Percentiles rank a stretch among this genome's conserved stretches.
These are phyloP conservation scores for Pezicula radicicola DNA, from an alignment of 2,329 filamentous ascomycete species.

Conservation along the genomic window DNA sequence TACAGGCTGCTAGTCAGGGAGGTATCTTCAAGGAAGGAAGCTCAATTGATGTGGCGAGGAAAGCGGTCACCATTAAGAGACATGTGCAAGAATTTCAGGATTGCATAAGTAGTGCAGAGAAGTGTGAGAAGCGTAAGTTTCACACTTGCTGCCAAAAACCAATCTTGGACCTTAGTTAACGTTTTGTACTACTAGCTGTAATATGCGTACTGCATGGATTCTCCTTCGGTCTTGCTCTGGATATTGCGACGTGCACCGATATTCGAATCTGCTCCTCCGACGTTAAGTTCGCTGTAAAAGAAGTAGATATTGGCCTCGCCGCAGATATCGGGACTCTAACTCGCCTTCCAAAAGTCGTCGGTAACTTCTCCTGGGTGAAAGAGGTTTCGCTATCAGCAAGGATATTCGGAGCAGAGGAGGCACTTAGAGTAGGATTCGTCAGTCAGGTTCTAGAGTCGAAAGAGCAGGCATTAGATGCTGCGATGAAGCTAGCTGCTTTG, in stretches of 20 bases:
- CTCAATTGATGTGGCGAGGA: conserved; percentile 58
- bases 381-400: conserved; percentile 72
- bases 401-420: conserved; percentile 67
- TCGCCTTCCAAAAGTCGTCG: conserved; percentile 70
- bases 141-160: background rate
- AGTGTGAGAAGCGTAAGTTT: conserved; percentile 78
- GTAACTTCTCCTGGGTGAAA: conserved; percentile 72
- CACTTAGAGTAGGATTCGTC: conserved; percentile 67
- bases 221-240: conserved; percentile 73
- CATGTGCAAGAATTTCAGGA: conserved; percentile 79
- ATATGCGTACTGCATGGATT: conserved; percentile 80
- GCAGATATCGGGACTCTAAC: conserved; percentile 76
- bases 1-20: conserved; percentile 62
- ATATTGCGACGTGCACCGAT: conserved; percentile 68
- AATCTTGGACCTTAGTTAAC: background rate
- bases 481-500: conserved; percentile 57
- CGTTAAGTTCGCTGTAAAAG: conserved; percentile 68
- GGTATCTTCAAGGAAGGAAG: conserved; percentile 36
- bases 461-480: conserved; percentile 58
- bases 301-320: conserved; percentile 78
- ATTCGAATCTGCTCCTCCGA: conserved; percentile 62
- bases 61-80: conserved; percentile 57
- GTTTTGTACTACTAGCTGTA: conserved; percentile 53
- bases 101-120: conserved; percentile 72
- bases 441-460: conserved; percentile 63